Evolutionary conservation across 768 basidiomycete genomes (phyloP).

Genomic region (Panus rudis): DNA sequence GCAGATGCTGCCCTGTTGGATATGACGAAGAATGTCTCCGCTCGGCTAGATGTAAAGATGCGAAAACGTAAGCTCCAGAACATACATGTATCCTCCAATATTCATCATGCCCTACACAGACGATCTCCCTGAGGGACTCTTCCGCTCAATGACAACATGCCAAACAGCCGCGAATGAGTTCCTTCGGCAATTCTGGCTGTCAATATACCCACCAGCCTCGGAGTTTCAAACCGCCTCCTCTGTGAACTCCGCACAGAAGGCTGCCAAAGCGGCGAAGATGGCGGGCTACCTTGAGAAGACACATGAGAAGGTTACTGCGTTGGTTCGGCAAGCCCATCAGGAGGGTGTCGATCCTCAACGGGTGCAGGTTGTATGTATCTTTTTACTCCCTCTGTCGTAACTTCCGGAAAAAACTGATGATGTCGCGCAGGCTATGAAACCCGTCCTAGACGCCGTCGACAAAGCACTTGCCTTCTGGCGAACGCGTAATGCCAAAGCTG

Average conservation of each 20-base stretch:
- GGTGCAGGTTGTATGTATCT: conserved; percentile 56
- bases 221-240: conserved; percentile 45
- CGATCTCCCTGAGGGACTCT: conserved; percentile 72
- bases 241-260: conserved; percentile 61
- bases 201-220: conserved; percentile 68
- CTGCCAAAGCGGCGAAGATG: conserved; percentile 83
- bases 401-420: not conserved
- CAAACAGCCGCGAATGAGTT: conserved; percentile 95
- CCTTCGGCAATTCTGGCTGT: conserved; percentile 91
- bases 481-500: conserved; percentile 12
- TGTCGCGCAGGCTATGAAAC: conserved; percentile 61
- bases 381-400: not conserved
- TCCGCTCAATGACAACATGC: conserved; percentile 80
- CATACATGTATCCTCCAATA: not conserved
- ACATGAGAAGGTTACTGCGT: conserved; percentile 71
- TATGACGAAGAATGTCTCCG: conserved; percentile 79
- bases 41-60: conserved; percentile 58
- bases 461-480: conserved; percentile 55
- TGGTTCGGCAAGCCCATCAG: conserved; percentile 56
- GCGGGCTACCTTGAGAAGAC: conserved; percentile 73
- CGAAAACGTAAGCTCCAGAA: conserved; percentile 47
- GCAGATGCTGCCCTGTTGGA: conserved; percentile 59
- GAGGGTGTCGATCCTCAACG: conserved; percentile 55
- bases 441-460: conserved; percentile 63
- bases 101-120: conserved; percentile 35